Evolutionary conservation across 2,329 filamentous ascomycete species (phyloP), one percentile per base, ranked within the genome.

Genomic region (Erysiphe pulchra): DNA sequence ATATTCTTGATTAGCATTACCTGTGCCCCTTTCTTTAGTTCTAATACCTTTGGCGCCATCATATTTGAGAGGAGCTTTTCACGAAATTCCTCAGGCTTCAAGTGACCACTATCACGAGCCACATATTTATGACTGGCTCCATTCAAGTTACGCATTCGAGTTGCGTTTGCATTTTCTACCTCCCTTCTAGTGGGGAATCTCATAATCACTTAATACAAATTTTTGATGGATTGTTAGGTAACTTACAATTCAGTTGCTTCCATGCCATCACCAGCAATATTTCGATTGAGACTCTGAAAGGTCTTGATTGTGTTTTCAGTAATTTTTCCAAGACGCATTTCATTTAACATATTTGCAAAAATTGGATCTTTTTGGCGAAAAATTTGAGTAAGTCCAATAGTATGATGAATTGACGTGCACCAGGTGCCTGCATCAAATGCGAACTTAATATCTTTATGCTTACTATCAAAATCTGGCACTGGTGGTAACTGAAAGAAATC

Each of bases 1-100:
- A 95, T 78, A 55, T 98, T 98, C 61, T 98, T 98, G 67, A 98
- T 94, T n/a, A 98, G 67, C 90, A 98, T 98, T 40, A 98, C 92
- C 58, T 98, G 92, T 0, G 90, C 83, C 10, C 85, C 83, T 50
- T 90, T 78, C 60, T 94, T 95, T 30, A 98, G 63, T 32, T 80
- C 74, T 17, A 98, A 72, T 0, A 62, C 57, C 53, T 79, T 78
- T 0, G 90, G 86, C 0, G 90, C 86, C 81, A 98, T 94, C 73
- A 92, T 92, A 56, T 87, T 93, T 6, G 71, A 62, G 6, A 98
- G 66, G 0, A 95, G 62, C 56, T 76, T 86, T 41, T 92, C 84
- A 31, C 82, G 77, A 34, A 78, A 61, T 0, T 66, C 62, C 16
- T 69, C 67, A 51, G 93, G 83, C 33, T 62, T 61, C 24, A 79